A percentile compares a stretch with the other conserved stretches of the same genome.
phyloP scores from a whole-genome alignment of 305 asterid genomes.

The Fraxinus paxiana region DNA sequence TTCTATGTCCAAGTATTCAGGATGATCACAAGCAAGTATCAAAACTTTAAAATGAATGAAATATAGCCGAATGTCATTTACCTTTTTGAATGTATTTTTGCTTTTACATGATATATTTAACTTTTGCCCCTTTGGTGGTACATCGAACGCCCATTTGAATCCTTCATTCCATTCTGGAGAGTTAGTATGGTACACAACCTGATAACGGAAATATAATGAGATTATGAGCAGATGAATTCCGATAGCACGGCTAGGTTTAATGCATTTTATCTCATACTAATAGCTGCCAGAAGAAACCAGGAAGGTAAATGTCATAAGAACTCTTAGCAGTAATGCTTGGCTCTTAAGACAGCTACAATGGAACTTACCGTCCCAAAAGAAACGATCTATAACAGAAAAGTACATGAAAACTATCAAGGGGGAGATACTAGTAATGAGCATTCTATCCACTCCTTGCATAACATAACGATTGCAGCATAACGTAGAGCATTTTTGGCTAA shows the following conservation, averaged over 20 bases:
- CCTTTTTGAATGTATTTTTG: slow-evolving; percentile 84
- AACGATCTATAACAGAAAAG: neutral
- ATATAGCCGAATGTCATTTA: slow-evolving; percentile 20
- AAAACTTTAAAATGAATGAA: neutral
- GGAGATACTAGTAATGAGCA: neutral
- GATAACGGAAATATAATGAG: slow-evolving; percentile 14
- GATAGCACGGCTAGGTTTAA: neutral
- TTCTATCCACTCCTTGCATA: neutral
- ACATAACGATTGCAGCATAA: neutral
- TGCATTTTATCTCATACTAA: neutral
- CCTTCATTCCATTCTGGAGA: slow-evolving; percentile 80
- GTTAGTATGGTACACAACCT: slow-evolving; percentile 61
- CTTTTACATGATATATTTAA: slow-evolving; percentile 59
- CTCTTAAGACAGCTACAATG: neutral
- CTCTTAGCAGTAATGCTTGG: neutral
- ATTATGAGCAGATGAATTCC: neutral
- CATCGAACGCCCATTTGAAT: slow-evolving; percentile 86
- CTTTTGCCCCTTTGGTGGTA: slow-evolving; percentile 89
- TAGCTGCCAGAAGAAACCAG: neutral
- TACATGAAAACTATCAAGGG: neutral
- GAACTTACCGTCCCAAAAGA: neutral
- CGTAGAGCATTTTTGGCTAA: neutral
- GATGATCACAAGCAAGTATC: neutral
- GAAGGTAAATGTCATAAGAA: neutral
- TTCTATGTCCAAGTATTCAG: neutral